Percentiles rank a stretch among this genome's conserved stretches.
Conservation (phyloP, 2,329 filamentous ascomycete genomes). For the Metarhizium brunneum region DNA sequence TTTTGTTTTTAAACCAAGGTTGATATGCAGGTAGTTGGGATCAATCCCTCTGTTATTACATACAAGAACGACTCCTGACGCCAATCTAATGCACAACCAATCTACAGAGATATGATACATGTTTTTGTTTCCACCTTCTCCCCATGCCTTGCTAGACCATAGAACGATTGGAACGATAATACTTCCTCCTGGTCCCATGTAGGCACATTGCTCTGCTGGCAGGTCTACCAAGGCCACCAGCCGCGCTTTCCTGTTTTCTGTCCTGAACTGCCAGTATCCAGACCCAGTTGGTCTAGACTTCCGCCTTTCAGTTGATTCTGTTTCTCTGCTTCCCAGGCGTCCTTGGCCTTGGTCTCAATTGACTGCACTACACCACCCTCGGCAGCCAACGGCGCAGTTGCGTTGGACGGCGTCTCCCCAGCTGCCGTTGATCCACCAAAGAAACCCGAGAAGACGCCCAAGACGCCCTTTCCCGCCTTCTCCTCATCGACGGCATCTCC, state of each 20-base stretch:
- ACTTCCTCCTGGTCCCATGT: neutral
- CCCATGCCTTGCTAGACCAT: constrained; percentile 7
- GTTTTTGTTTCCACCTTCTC: constrained; percentile 6
- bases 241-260: constrained; percentile 33
- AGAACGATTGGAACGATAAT: neutral
- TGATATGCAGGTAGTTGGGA: neutral
- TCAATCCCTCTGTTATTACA: constrained; percentile 16
- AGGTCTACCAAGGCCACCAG: constrained; percentile 36
- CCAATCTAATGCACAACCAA: constrained; percentile 35
- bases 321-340: constrained; percentile 38
- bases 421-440: constrained; percentile 13
- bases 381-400: constrained; percentile 10
- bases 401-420: constrained; percentile 8
- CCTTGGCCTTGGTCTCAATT: constrained; percentile 29
- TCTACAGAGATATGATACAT: constrained; percentile 35
- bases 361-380: constrained; percentile 13
- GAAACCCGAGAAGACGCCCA: constrained; percentile 23
- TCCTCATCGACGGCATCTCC: constrained; percentile 10
- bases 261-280: constrained; percentile 19
- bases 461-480: constrained; percentile 24
- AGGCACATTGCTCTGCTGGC: neutral
- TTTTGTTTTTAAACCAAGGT: neutral
- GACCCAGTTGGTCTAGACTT: constrained; percentile 39
- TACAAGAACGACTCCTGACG: constrained; percentile 29
- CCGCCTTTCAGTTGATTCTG: constrained; percentile 42